These are phyloP conservation scores for Mrakia blollopis DNA, from an alignment of 768 basidiomycete species.

Conservation along the genomic window DNA sequence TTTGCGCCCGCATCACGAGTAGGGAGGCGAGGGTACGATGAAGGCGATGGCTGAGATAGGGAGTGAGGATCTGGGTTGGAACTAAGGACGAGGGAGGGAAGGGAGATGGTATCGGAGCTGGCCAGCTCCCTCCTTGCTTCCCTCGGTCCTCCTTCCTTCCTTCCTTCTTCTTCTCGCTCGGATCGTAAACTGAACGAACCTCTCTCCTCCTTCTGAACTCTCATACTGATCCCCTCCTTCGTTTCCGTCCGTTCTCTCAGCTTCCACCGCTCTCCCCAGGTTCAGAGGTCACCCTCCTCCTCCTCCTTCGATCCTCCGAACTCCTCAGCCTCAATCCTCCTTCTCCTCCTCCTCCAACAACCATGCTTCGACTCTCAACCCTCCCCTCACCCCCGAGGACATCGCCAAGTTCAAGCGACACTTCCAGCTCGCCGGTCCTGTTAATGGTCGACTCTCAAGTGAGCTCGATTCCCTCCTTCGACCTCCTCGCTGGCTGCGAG, in stretches of 20 bases:
- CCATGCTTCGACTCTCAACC: slow-evolving; percentile 39
- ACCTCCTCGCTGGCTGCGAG: not conserved
- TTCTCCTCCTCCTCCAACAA: not conserved
- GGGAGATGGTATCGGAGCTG: no score
- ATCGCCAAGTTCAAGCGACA: slow-evolving; percentile 74
- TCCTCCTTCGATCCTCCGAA: slow-evolving; percentile 12
- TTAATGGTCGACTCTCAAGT: slow-evolving; percentile 58
- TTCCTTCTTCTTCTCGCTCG: not conserved
- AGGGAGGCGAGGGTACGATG: no score
- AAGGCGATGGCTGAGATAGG: not conserved
- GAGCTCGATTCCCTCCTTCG: slow-evolving; percentile 10
- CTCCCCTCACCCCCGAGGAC: slow-evolving; percentile 71
- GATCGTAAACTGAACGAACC: no score
- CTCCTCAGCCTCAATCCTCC: slow-evolving; percentile 2
- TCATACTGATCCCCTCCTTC: no score
- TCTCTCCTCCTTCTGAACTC: not conserved
- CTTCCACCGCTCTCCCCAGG: slow-evolving; percentile 16
- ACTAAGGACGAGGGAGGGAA: no score
- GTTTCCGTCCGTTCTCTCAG: not conserved
- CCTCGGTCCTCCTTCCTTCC: not conserved
- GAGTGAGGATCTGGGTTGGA: no score
- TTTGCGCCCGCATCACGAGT: no score
- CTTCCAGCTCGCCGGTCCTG: slow-evolving; percentile 57
- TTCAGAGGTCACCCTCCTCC: slow-evolving; percentile 32
- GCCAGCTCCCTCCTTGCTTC: not conserved